These are phyloP conservation scores for Karstenula rhodostoma DNA, from an alignment of 2,329 filamentous ascomycete genomes.

Conservation along the genomic window DNA sequence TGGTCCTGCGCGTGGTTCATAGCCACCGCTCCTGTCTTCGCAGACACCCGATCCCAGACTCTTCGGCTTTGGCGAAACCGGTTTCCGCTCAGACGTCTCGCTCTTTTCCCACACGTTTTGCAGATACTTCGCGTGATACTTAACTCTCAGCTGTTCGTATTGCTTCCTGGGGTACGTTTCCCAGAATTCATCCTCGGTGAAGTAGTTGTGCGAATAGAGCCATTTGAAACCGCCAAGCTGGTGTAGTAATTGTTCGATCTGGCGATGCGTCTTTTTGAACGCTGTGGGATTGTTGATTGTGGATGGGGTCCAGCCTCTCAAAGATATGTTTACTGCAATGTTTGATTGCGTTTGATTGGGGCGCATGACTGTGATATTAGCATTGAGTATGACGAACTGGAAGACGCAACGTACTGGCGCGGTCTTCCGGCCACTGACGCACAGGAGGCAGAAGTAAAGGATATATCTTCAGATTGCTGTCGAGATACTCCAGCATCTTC, in stretches of 20 bases:
- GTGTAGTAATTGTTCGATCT: slow-evolving; percentile 73
- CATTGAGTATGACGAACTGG: slow-evolving; percentile 47
- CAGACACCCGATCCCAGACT: slow-evolving; percentile 16
- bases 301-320: slow-evolving; percentile 1
- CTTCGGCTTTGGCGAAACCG: neutral
- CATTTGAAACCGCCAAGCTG: slow-evolving; percentile 82
- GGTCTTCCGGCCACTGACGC: slow-evolving; percentile 12
- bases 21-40: neutral
- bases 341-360: slow-evolving; percentile 66
- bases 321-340: slow-evolving; percentile 1
- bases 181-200: slow-evolving; percentile 75
- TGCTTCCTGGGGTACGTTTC: slow-evolving; percentile 64
- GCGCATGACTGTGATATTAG: slow-evolving; percentile 38
- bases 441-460: slow-evolving; percentile 67
- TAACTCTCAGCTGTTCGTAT: slow-evolving; percentile 69
- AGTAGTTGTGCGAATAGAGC: slow-evolving; percentile 87
- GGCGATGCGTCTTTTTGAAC: slow-evolving; percentile 62
- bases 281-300: neutral
- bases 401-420: slow-evolving; percentile 22
- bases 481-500: slow-evolving; percentile 61
- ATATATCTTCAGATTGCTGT: slow-evolving; percentile 57
- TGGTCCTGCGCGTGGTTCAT: neutral
- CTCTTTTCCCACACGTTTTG: slow-evolving; percentile 75
- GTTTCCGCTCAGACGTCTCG: slow-evolving; percentile 47
- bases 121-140: slow-evolving; percentile 68